phyloP scores from a whole-genome alignment of 805 yeast genomes.

The Starmerella tilneyi region DNA sequence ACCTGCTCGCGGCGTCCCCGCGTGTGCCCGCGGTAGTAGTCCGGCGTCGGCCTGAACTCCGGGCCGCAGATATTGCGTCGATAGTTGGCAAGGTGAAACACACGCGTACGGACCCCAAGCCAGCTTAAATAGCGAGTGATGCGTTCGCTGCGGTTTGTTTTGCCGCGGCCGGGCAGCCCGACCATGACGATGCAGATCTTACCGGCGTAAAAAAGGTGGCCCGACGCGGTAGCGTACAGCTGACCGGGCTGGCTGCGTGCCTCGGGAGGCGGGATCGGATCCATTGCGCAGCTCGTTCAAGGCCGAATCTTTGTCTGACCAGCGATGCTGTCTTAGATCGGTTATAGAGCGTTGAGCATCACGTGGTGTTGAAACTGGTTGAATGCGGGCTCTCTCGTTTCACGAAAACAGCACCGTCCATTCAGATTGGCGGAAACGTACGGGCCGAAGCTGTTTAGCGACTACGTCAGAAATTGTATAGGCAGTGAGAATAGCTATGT shows the following conservation, averaged over 20 bases:
- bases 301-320: no score
- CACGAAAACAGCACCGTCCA: no score
- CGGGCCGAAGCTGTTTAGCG: no score
- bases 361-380: no score
- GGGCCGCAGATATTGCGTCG: conserved; percentile 44
- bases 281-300: conserved; percentile 6
- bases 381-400: no score
- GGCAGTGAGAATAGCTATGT: no score
- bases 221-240: conserved; percentile 72
- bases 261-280: conserved; percentile 2
- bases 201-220: conserved; percentile 91
- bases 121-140: conserved; percentile 86
- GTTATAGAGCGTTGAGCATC: no score
- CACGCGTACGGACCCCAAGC: conserved; percentile 89
- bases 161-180: conserved; percentile 93
- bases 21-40: conserved; percentile 51
- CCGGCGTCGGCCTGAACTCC: conserved; percentile 50
- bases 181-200: conserved; percentile 77
- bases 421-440: no score
- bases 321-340: no score
- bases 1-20: conserved; percentile 47
- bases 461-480: no score
- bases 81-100: conserved; percentile 87
- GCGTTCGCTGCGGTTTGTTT: conserved; percentile 84
- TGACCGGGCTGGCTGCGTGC: conserved; percentile 55